Evolutionary conservation across 2,329 filamentous ascomycete species (phyloP), one percentile per base, ranked within the genome.

Genomic region (Cercospora beticola): DNA sequence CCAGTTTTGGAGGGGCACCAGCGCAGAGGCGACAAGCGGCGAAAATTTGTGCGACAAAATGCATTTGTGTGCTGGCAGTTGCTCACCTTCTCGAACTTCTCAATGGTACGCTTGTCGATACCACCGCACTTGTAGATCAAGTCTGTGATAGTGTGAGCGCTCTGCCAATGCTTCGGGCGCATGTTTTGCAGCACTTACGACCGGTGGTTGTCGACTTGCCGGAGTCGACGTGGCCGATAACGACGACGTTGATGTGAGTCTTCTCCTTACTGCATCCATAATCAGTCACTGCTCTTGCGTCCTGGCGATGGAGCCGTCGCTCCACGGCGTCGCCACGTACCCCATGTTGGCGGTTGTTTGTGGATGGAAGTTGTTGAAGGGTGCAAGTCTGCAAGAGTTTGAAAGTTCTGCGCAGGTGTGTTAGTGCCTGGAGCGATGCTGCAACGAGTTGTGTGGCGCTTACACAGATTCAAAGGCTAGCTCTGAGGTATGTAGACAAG

Each of bases 71-170:
- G 65, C 31, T 58, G 49, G 67, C 7, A 63, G 57, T 63, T 58
- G 72, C 78, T 74, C 86, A 96, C 93, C 93, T 99, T 99, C 94
- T 99, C 95, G 90, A 99, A 99, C 92, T 99, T 99, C 92, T 99
- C 95, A 84, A 99, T 99, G 86, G 94, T 98, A 93, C 95, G 94
- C 90, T 94, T 93, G 92, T 99, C 95, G 83, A 98, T 99, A 93
- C 95, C 95, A 91, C 95, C 95, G 89, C 95, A 98, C 92, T 99
- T 94, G 93, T 98, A 98, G 92, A 99, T 98, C 90, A 99, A 90
- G 88, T 85, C 83, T 85, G 80, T 94, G 90, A 85, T 90, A 89
- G 79, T 91, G 83, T 84, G 78, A 79, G 76, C 77, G 76, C 68
- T 40, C 56, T 62, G 69, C 76, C 79, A 71, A 76, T 74, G 71